These are phyloP conservation scores for Kodamaea kakaduensis DNA, from an alignment of 805 yeast species.

Conservation along the genomic window DNA sequence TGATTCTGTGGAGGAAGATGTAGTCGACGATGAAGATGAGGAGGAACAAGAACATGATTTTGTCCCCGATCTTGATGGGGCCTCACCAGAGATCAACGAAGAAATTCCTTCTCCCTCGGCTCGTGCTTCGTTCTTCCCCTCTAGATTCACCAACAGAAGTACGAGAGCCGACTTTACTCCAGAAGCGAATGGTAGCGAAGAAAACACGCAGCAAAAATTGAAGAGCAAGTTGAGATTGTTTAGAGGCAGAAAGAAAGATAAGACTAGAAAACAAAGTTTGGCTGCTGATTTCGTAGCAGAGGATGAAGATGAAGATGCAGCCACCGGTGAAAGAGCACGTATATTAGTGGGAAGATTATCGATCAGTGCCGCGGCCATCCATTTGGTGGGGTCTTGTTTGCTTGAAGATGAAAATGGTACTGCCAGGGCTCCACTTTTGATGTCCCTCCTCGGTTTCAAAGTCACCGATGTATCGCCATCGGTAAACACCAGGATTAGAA, in stretches of 20 bases:
- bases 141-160: constrained; percentile 3
- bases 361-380: constrained; percentile 69
- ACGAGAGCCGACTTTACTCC: constrained; percentile 1
- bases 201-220: constrained; percentile 17
- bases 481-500: constrained; percentile 37
- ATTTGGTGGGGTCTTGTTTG: constrained; percentile 70
- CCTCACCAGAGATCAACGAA: not conserved
- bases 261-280: constrained; percentile 16
- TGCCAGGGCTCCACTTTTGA: constrained; percentile 76
- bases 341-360: constrained; percentile 41
- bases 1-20: constrained; percentile 1
- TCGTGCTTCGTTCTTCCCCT: constrained; percentile 10
- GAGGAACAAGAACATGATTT: constrained; percentile 3
- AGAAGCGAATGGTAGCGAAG: constrained; percentile 11
- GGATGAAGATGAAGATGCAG: constrained; percentile 22
- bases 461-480: constrained; percentile 49
- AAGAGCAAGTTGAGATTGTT: constrained; percentile 21
- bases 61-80: too few relatives aligned
- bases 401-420: constrained; percentile 71
- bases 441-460: constrained; percentile 66
- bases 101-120: constrained; percentile 2
- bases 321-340: constrained; percentile 36
- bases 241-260: constrained; percentile 24
- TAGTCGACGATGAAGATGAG: not conserved
- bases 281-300: constrained; percentile 17